Evolutionary conservation across 768 basidiomycete species (phyloP).

Genomic region (Lactifluus volemus): DNA sequence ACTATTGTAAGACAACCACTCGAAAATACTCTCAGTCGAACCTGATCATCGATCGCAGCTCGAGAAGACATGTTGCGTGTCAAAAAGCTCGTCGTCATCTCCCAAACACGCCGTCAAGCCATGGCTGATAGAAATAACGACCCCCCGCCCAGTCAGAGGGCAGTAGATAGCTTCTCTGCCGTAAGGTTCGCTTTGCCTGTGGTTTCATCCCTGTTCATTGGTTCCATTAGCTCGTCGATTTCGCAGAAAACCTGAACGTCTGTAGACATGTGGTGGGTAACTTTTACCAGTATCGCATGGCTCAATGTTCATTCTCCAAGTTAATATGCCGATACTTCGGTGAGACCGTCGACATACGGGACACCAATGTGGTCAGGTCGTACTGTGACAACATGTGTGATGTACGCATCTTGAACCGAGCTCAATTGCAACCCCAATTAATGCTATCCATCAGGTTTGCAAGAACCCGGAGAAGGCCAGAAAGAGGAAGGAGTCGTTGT

Average conservation of each 20-base stretch:
- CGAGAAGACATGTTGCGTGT: conserved; percentile 64
- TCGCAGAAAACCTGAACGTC: conserved; percentile 47
- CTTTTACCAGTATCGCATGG: neutral
- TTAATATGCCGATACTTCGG: conserved; percentile 77
- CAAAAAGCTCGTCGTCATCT: conserved; percentile 40
- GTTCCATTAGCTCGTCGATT: conserved; percentile 35
- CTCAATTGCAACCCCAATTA: neutral
- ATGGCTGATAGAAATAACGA: conserved; percentile 38
- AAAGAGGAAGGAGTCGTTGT: conserved; percentile 41
- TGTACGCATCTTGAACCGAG: conserved; percentile 29
- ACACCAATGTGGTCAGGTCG: conserved; percentile 34
- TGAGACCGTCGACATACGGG: conserved; percentile 46
- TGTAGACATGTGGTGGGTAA: conserved; percentile 66
- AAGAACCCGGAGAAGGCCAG: conserved; percentile 64
- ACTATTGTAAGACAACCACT: conserved; percentile 52
- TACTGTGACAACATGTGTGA: conserved; percentile 80
- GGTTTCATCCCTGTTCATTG: conserved; percentile 25
- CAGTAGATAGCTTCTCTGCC: conserved; percentile 51
- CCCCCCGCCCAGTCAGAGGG: conserved; percentile 57
- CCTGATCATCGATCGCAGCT: conserved; percentile 33
- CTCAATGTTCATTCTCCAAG: conserved; percentile 27
- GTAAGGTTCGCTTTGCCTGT: conserved; percentile 31
- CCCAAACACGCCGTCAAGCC: conserved; percentile 37
- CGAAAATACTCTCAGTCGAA: neutral
- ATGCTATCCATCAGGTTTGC: conserved; percentile 46